Evolutionary conservation across 23 red algal genomes (phyloP), one percentile per base, ranked within the genome.

Genomic region (Gracilaria caudata): DNA sequence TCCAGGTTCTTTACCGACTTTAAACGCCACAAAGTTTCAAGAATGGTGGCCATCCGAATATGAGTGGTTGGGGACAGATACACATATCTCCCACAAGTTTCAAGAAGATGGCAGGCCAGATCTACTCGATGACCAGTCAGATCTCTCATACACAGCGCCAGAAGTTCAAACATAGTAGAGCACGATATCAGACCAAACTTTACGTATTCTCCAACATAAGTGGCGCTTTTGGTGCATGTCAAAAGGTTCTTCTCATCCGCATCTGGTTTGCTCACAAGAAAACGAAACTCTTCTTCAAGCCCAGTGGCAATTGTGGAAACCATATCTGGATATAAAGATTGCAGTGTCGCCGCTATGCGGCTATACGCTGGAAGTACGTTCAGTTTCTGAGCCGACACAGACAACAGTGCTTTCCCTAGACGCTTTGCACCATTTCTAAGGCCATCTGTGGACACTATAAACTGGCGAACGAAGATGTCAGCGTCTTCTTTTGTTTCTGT

Each of bases 1-100:
- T 98, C 72, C 43, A 98, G 45, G 77, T 94, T 98, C 77, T 84
- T 89, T 81, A 98, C 90, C 20, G 95, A 86, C 59, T 92, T 93
- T 20, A 98, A 38, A 33, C 95, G 84, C 95, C 95, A 98, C 32
- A 98, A 64, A 10, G 83, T 98, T 49, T 98, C 95, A 17, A 98
- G 82, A 73, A 93, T 87, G 79, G 84, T 98, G 3, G 82, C 39
- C 65, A 86, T 98, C 53, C 90, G 38, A 28, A 88, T 56, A 59
- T 88, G 58, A 23, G 95, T 94, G 4, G 85, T 77, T 25, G 95
- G 83, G 12, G 87, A 55, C 68, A 73, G 87, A 25, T 89, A 93
- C 29, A 98, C 47, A n/a, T 76, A 93, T 5, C 82, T 65, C 13
- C 95, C 95, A 57, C 89, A 87, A 21, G 90, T 87, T 76, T 98